Evolutionary conservation across 257 asterid genomes (phyloP), one percentile per base, ranked within the genome.

Genomic region (Buddleja alternifolia): DNA sequence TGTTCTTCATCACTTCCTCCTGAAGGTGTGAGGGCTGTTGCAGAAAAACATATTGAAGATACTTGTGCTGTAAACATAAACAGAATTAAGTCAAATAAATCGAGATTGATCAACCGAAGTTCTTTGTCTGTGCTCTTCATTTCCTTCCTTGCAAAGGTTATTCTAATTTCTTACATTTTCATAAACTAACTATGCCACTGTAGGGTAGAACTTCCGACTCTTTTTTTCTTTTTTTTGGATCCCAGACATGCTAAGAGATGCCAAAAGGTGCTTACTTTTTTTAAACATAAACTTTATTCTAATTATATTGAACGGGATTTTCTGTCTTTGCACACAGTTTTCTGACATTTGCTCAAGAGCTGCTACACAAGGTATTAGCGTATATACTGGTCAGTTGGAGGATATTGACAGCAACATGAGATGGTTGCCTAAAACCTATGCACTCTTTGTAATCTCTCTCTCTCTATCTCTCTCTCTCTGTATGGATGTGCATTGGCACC

Each of bases 391-490:
- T 67, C 92, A 77, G 73, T 72, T 77, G 85, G 97, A 93, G 77
- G 97, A 87, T 48, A 87, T 93, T n/a, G 36, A 58, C 66, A 76
- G 80, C 88, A 91, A 90, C 93, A 86, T 78, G 96, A 84, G 95
- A 84, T 90, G 99, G 99, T 81, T 85, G 54, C 99, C 99, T 47
- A 87, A 74, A 82, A 93, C 97, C 65, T 93, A 80, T 54, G 80
- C 96, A 10, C 63, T 93, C 34, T 84, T 88, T 63, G 99, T 93
- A 90, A 75, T 50, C 58, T 68, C 80, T 70, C 75, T 51, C 62
- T 45, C 84, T 42, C 87, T 70, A 71, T 80, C 77, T 63, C 71
- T 34, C 50, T 47, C 59, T 58, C 54, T 55, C 7, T 24, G 10
- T 11, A 10, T 10, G 20, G 24, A 29, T 29, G 34, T 29, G 34